phyloP scores from a whole-genome alignment of 257 asterid genomes.

The Pogostemon cablin region DNA sequence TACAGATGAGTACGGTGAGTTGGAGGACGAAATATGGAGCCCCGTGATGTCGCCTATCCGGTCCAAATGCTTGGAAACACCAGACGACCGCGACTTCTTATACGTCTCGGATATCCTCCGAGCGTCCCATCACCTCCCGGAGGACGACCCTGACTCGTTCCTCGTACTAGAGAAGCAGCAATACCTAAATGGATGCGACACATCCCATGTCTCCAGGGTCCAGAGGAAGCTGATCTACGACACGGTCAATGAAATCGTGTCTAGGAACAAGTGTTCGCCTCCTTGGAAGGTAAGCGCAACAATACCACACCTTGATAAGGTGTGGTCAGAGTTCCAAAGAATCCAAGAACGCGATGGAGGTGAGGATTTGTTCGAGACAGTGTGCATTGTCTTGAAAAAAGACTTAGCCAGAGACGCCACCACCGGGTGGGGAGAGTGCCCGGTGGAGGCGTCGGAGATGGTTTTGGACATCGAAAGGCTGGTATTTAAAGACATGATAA shows the following conservation, averaged over 20 bases:
- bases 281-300: conserved; percentile 60
- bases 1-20: conserved; percentile 58
- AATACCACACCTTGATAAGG: conserved; percentile 40
- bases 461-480: conserved; percentile 77
- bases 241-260: conserved; percentile 60
- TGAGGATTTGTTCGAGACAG: conserved; percentile 64
- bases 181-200: conserved; percentile 56
- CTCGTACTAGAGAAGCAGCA: conserved; percentile 73
- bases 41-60: conserved; percentile 42
- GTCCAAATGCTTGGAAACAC: conserved; percentile 40
- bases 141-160: conserved; percentile 59
- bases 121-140: conserved; percentile 56
- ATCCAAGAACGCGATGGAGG: conserved; percentile 47
- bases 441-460: conserved; percentile 66
- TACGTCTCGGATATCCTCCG: conserved; percentile 72
- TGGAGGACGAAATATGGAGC: conserved; percentile 68
- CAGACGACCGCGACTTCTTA: conserved; percentile 49
- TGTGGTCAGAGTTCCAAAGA: conserved; percentile 69
- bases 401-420: conserved; percentile 62
- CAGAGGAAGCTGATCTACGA: conserved; percentile 72
- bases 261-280: conserved; percentile 55
- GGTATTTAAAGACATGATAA: conserved; percentile 70
- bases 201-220: conserved; percentile 52
- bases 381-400: conserved; percentile 64
- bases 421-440: conserved; percentile 75